Evolutionary conservation across 1,284 basidiomycete species (phyloP), one percentile per base, ranked within the genome.

Genomic region (Microbotryum intermedium): DNA sequence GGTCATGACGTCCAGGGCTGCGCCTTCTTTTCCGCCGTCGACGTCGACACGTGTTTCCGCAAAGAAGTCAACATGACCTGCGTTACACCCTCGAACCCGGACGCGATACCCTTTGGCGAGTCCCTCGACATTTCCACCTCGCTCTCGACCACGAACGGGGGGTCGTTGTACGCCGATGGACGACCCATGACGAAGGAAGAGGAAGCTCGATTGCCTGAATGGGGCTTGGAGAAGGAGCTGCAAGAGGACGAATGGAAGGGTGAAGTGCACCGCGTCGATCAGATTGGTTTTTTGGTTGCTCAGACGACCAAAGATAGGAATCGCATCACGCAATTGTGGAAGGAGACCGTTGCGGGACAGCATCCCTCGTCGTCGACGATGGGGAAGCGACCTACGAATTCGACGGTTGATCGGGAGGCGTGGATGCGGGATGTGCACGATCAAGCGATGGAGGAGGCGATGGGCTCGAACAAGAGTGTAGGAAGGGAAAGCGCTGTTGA

Each of bases 61-160:
- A 99, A 99, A 75, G 95, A 98, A 76, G 91, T 93, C 28, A 88
- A 94, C 73, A 91, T 98, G 85, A 80, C 88, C 0, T 98, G 94
- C 70, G 83, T 92, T 28, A 99, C 94, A 9, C 95, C 94, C 0
- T 93, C 88, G 11, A 91, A 98, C 67, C 87, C 89, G 4, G 74
- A 73, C 21, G 82, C 87, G 0, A 90, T 98, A 55, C 81, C 87
- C 0, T 81, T 88, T 0, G 95, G 94, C 23, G 87, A 95, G 75
- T 87, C 85, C 57, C 74, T 95, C 60, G 84, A 87, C 72, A 94
- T 98, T 55, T 34, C 43, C 46, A 57, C 58, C 23, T 44, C 58
- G 13, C 65, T 67, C 51, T n/a, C 57, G 21, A 39, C 11, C 9
- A 67, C 65, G 11, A 25, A 26, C 6, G 42, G 82, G 2, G 86